Conservation (phyloP, 2,329 filamentous ascomycete genomes). For the Paraphaeosphaeria minitans region DNA sequence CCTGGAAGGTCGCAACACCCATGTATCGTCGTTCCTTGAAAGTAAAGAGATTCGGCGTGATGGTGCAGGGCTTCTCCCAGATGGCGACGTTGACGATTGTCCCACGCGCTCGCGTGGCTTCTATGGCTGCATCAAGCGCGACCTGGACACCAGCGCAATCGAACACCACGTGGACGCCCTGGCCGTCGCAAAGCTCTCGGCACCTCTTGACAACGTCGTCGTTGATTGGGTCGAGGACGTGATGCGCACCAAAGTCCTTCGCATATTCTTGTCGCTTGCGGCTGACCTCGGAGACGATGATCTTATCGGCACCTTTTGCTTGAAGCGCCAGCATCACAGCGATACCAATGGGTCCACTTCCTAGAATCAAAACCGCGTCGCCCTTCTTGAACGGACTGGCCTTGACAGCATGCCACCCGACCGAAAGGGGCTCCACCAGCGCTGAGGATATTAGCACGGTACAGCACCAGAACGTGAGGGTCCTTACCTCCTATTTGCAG, state of each 20-base stretch:
- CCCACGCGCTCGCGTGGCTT: conserved; percentile 55
- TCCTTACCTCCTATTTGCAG: conserved; percentile 54
- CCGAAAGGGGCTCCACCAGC: conserved; percentile 59
- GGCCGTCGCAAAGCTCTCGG: conserved; percentile 50
- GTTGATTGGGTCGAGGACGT: conserved; percentile 57
- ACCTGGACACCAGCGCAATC: conserved; percentile 60
- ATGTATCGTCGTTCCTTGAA: conserved; percentile 60
- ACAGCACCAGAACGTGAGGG: background rate
- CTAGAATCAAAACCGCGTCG: conserved; percentile 56
- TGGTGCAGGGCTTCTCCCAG: conserved; percentile 58
- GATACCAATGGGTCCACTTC: conserved; percentile 37
- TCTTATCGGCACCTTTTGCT: conserved; percentile 52
- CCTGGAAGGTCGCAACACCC: conserved; percentile 58
- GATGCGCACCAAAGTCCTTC: conserved; percentile 57
- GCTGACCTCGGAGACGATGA: conserved; percentile 61
- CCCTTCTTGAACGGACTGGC: conserved; percentile 55
- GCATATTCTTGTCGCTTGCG: conserved; percentile 56
- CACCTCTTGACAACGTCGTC: conserved; percentile 55
- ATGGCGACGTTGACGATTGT: conserved; percentile 62
- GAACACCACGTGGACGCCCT: conserved; percentile 58
- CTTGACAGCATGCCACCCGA: conserved; percentile 62
- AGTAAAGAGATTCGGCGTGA: conserved; percentile 57
- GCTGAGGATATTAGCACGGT: conserved; percentile 35
- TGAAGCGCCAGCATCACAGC: conserved; percentile 55
- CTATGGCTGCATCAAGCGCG: conserved; percentile 56